Evolutionary conservation across 2,329 filamentous ascomycete species (phyloP), one percentile per base, ranked within the genome.

Genomic region (Venturia oleaginea): DNA sequence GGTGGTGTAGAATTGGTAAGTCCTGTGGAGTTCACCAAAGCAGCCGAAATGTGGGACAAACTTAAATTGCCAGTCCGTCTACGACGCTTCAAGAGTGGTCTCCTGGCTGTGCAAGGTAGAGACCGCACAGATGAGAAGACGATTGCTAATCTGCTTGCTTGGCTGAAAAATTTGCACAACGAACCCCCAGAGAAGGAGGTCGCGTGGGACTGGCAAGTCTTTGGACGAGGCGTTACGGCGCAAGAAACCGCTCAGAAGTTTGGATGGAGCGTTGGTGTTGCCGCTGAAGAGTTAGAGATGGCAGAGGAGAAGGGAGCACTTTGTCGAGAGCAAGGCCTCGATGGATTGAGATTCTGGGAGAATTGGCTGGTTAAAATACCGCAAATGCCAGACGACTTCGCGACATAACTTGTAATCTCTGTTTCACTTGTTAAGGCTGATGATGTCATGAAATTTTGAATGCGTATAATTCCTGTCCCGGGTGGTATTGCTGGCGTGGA

Each of bases 211-310:
- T 91, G 88, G 88, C 81, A 80, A 59, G 71, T 80, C 48, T 97
- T 91, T 74, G 92, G 94, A 0, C 84, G 87, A 64, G 92, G 94
- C 11, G 87, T 97, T 34, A 97, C 92, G 17, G 91, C 92, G 1
- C 90, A 94, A 72, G 92, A 97, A 72, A 85, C 86, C 0, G 94
- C 94, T 0, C 90, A 95, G 74, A 82, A 86, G 61, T 99, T 99
- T 76, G 91, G 92, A 6, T 99, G 94, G 94, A 97, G 94, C 73
- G 88, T 99, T 8, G 94, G 94, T 10, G 93, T 99, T 27, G 94
- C 94, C 1, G 90, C 89, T 66, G 94, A 97, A 74, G 94, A 99
- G 77, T 81, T 99, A 15, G 90, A 97, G 73, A 97, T 99, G 93
- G 92, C 92, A 0, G 94, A 99, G 75, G 93, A 97, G 74, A 86